A percentile compares a stretch with the other conserved stretches of the same genome.
Evolutionary conservation across 192 early-diverging fungal genomes (phyloP).

Genomic region (Thamnidium elegans): DNA sequence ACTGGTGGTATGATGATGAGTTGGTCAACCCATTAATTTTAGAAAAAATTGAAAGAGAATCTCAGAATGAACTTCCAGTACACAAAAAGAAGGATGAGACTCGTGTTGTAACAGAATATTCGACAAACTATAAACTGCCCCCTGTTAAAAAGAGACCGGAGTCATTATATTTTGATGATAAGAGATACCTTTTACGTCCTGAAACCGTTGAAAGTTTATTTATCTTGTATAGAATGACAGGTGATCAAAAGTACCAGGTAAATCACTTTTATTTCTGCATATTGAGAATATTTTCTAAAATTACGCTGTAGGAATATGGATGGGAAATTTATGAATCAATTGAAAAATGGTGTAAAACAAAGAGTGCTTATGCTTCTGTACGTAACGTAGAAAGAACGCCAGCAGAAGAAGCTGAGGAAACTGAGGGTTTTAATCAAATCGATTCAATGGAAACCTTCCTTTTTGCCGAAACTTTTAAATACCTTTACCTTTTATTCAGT

Average conservation of each 20-base stretch:
- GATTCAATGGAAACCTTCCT: constrained; percentile 51
- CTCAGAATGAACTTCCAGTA: background rate
- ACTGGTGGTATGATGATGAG: constrained; percentile 11
- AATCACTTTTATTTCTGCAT: background rate
- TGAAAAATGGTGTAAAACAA: constrained; percentile 49
- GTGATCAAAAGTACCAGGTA: constrained; percentile 59
- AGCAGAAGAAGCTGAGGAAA: background rate
- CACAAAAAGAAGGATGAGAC: background rate
- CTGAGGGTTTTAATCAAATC: background rate
- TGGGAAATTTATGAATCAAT: constrained; percentile 60
- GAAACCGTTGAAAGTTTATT: constrained; percentile 75
- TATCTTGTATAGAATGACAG: constrained; percentile 71
- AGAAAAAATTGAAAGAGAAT: background rate
- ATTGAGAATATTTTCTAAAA: background rate
- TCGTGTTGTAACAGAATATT: constrained; percentile 3
- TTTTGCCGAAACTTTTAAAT: constrained; percentile 72
- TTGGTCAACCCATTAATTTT: background rate
- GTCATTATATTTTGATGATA: background rate
- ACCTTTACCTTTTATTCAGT: constrained; percentile 61
- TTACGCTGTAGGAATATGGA: constrained; percentile 47
- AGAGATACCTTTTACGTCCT: constrained; percentile 18
- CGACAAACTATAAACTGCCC: constrained; percentile 7
- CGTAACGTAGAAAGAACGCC: constrained; percentile 31
- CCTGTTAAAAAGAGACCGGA: background rate
- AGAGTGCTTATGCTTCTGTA: constrained; percentile 44